Conservation (phyloP, 306 rosid species). For the Lotus japonicus region DNA sequence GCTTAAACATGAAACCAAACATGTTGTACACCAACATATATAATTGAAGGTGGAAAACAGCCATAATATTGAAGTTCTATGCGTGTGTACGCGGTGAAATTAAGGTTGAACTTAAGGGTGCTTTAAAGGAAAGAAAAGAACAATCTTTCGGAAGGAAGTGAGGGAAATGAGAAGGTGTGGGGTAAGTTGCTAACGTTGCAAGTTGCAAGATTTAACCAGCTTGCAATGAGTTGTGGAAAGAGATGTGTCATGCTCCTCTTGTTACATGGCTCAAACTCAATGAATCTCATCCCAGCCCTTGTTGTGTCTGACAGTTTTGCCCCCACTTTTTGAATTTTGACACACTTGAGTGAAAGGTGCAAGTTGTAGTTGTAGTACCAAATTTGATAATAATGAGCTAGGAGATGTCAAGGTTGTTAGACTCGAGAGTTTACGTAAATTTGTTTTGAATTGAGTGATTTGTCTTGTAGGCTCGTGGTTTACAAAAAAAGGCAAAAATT, state of each 20-base stretch:
- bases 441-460: too few relatives aligned
- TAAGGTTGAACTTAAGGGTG: background rate
- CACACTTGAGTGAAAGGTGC: conserved; percentile 14
- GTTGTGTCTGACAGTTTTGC: background rate
- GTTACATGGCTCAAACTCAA: background rate
- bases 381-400: too few relatives aligned
- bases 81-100: background rate
- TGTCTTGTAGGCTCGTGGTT: too few relatives aligned
- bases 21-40: too few relatives aligned
- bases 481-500: too few relatives aligned
- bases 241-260: conserved; percentile 23
- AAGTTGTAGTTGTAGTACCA: background rate
- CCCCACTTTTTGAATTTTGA: conserved; percentile 8
- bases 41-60: too few relatives aligned
- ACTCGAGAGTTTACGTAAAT: too few relatives aligned
- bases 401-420: too few relatives aligned
- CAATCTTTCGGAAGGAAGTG: background rate
- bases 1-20: too few relatives aligned
- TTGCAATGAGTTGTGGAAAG: conserved; percentile 39
- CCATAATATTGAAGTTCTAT: too few relatives aligned
- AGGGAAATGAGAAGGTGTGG: background rate
- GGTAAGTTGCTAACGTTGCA: conserved; percentile 17
- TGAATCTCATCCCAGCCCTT: background rate
- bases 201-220: conserved; percentile 21
- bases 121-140: conserved; percentile 3